A percentile compares a stretch with the other conserved stretches of the same genome.
Evolutionary conservation across 306 rosid species (phyloP).

Genomic region (Acacia crassicarpa): DNA sequence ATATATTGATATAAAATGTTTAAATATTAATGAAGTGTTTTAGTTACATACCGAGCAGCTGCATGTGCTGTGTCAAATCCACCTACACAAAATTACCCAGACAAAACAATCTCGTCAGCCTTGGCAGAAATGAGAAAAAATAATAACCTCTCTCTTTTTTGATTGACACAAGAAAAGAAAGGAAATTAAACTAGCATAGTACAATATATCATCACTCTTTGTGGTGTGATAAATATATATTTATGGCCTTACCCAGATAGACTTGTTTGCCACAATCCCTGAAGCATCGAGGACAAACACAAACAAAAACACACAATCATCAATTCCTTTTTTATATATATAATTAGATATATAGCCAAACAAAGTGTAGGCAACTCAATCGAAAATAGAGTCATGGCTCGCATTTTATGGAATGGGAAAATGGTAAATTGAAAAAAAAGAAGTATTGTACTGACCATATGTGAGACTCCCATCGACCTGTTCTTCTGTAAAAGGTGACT

Average conservation of each 20-base stretch:
- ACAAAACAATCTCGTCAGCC: conserved; percentile 47
- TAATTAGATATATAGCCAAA: not conserved
- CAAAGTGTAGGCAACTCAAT: not conserved
- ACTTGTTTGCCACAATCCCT: conserved; percentile 99
- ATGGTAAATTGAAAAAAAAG: not conserved
- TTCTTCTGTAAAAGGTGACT: conserved; percentile 96
- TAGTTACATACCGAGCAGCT: conserved; percentile 83
- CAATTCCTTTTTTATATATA: not conserved
- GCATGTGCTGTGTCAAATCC: conserved; percentile 99
- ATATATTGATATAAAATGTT: not conserved
- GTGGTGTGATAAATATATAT: not conserved
- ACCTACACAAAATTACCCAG: conserved; percentile 63
- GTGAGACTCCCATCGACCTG: conserved; percentile 99
- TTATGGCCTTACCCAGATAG: conserved; percentile 76
- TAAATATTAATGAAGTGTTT: conserved; percentile 30
- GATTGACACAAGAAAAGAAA: conserved; percentile 4
- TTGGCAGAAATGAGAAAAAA: not conserved
- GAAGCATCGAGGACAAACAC: conserved; percentile 29
- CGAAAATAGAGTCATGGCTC: not conserved
- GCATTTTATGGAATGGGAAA: conserved; percentile 11
- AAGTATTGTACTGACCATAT: conserved; percentile 61
- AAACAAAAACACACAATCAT: not conserved
- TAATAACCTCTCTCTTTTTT: not conserved
- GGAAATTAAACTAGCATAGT: conserved; percentile 19
- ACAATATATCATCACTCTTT: not conserved